Evolutionary conservation across 768 basidiomycete genomes (phyloP).

Genomic region (Lanmaoa rubissima): DNA sequence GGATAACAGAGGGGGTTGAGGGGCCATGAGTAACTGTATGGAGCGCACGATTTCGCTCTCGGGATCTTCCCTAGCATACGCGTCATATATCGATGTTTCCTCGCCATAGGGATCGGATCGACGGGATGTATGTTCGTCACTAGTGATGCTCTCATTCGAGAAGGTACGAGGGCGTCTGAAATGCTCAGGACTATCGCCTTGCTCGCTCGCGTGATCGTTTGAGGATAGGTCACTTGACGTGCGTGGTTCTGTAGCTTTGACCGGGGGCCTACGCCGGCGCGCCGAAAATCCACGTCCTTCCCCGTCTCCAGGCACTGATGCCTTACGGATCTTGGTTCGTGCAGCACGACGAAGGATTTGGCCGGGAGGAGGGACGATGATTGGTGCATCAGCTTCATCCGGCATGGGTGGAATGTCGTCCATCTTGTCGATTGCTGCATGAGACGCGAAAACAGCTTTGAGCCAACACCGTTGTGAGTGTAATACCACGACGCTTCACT

Average conservation of each 20-base stretch:
- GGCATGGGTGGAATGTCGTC: slow-evolving; percentile 64
- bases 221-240: slow-evolving; percentile 72
- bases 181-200: slow-evolving; percentile 50
- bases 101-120: slow-evolving; percentile 78
- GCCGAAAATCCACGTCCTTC: slow-evolving; percentile 77
- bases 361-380: slow-evolving; percentile 80
- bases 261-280: slow-evolving; percentile 29
- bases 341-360: slow-evolving; percentile 89
- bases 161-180: slow-evolving; percentile 35
- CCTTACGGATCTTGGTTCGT: slow-evolving; percentile 93
- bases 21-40: slow-evolving; percentile 17
- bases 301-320: slow-evolving; percentile 69
- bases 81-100: slow-evolving; percentile 80
- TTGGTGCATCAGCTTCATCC: slow-evolving; percentile 87
- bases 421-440: slow-evolving; percentile 62
- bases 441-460: slow-evolving; percentile 12
- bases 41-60: slow-evolving; percentile 35
- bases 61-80: slow-evolving; percentile 65
- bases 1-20: slow-evolving; percentile 23
- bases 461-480: slow-evolving; percentile 17
- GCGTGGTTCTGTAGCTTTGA: slow-evolving; percentile 41
- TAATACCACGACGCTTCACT: slow-evolving; percentile 33
- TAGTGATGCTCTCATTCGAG: slow-evolving; percentile 36
- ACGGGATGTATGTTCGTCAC: slow-evolving; percentile 39
- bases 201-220: slow-evolving; percentile 51